These are phyloP conservation scores for Thraustochytrium sp. DNA, from an alignment of 352 stramenopile genomes.

Conservation along the genomic window DNA sequence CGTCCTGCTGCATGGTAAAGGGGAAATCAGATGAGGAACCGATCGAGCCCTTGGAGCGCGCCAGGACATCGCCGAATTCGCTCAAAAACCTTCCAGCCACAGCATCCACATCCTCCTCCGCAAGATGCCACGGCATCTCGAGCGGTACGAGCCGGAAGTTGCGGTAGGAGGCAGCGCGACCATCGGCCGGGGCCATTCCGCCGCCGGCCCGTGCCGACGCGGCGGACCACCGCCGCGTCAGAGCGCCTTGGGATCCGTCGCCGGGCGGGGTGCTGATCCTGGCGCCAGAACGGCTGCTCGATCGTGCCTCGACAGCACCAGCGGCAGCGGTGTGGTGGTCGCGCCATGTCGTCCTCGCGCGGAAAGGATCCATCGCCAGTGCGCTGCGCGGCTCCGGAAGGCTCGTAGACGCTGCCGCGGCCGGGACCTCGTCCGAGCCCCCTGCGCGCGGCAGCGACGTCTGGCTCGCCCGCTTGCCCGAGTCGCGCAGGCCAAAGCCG, in stretches of 20 bases:
- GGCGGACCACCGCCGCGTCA: too few relatives aligned
- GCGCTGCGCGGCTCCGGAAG: not conserved
- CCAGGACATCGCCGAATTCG: not conserved
- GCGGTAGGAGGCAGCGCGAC: not conserved
- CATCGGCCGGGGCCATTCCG: not conserved
- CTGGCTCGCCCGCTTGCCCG: too few relatives aligned
- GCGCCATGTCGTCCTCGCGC: too few relatives aligned
- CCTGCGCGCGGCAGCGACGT: too few relatives aligned
- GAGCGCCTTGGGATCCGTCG: too few relatives aligned
- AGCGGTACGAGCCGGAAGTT: not conserved
- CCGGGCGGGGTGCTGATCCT: too few relatives aligned
- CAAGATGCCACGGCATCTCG: not conserved
- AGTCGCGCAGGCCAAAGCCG: too few relatives aligned
- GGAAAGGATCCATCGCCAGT: not conserved
- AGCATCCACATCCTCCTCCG: not conserved
- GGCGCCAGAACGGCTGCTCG: too few relatives aligned
- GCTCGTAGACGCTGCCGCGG: not conserved
- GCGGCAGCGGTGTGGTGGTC: too few relatives aligned
- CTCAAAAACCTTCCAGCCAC: not conserved
- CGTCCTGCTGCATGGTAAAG: not conserved
- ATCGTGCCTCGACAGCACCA: too few relatives aligned
- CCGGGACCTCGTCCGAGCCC: not conserved
- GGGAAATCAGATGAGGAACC: not conserved
- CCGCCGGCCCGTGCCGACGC: too few relatives aligned
- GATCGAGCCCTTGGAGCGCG: not conserved